phyloP scores from a whole-genome alignment of 441 rosid genomes.

The Jatropha podagrica region DNA sequence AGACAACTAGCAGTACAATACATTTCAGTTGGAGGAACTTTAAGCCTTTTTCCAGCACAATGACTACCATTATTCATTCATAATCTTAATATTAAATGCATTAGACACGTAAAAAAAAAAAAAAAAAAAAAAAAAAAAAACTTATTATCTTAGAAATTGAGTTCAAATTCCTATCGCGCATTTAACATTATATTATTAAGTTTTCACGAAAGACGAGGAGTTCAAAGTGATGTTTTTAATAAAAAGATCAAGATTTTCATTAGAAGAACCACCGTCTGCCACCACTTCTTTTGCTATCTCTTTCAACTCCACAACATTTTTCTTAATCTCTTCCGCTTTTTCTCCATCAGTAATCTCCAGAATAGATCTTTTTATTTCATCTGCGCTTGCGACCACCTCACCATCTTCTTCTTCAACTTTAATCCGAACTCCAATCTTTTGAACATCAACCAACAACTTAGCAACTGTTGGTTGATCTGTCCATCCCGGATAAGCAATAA shows the following conservation, averaged over 20 bases:
- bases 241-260: slow-evolving; percentile 47
- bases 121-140: no score
- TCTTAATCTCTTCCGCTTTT: slow-evolving; percentile 48
- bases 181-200: no score
- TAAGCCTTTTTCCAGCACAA: no score
- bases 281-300: slow-evolving; percentile 54
- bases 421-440: slow-evolving; percentile 55
- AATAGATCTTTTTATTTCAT: slow-evolving; percentile 57
- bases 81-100: no score
- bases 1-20: no score
- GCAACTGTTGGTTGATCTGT: slow-evolving; percentile 80
- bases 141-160: no score
- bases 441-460: slow-evolving; percentile 50
- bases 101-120: no score
- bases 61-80: no score
- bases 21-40: no score
- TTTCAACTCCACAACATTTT: slow-evolving; percentile 59
- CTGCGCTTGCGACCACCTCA: slow-evolving; percentile 38
- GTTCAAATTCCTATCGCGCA: no score
- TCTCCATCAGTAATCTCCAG: slow-evolving; percentile 43
- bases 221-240: slow-evolving; percentile 28
- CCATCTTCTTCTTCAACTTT: slow-evolving; percentile 39
- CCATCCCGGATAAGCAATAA: slow-evolving; percentile 68
- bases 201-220: no score
- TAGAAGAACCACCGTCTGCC: slow-evolving; percentile 62